These are phyloP conservation scores for Priceomyces melissophilus DNA, from an alignment of 805 yeast species.

Conservation along the genomic window DNA sequence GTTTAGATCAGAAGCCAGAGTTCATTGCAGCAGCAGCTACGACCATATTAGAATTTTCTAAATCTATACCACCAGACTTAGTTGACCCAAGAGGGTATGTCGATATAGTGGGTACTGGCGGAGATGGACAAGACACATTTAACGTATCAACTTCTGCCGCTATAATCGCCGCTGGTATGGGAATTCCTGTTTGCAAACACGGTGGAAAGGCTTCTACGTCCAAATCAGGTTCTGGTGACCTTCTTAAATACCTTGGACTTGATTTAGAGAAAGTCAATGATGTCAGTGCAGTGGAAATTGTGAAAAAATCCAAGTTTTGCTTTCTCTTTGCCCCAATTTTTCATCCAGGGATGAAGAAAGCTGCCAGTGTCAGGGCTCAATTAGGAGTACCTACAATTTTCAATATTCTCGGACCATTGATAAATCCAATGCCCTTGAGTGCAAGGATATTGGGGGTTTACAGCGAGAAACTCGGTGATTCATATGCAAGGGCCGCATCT, in stretches of 20 bases:
- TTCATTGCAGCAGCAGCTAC: conserved; percentile 83
- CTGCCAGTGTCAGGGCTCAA: conserved; percentile 71
- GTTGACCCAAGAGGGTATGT: conserved; percentile 54
- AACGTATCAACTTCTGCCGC: conserved; percentile 95
- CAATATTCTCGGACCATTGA: conserved; percentile 88
- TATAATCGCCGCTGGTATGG: conserved; percentile 89
- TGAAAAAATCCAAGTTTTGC: conserved; percentile 51
- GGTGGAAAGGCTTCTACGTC: conserved; percentile 98
- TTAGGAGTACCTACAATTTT: conserved; percentile 91
- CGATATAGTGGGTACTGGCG: conserved; percentile 98
- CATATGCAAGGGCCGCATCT: conserved; percentile 79
- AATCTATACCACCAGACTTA: conserved; percentile 42
- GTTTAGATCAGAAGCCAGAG: conserved; percentile 76
- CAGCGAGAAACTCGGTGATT: conserved; percentile 70
- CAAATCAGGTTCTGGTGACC: conserved; percentile 89
- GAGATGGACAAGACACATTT: conserved; percentile 96
- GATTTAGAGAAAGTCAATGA: conserved; percentile 68
- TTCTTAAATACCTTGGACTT: conserved; percentile 78
- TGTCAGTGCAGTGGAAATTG: conserved; percentile 55
- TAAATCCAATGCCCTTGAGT: conserved; percentile 81
- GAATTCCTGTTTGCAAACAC: conserved; percentile 80
- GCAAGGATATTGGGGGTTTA: conserved; percentile 90
- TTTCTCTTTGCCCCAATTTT: conserved; percentile 91
- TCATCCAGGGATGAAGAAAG: conserved; percentile 86
- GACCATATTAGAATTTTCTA: conserved; percentile 66